Base-by-base conservation (phyloP, 805 yeast genomes). In the Priceomyces carsonii region DNA sequence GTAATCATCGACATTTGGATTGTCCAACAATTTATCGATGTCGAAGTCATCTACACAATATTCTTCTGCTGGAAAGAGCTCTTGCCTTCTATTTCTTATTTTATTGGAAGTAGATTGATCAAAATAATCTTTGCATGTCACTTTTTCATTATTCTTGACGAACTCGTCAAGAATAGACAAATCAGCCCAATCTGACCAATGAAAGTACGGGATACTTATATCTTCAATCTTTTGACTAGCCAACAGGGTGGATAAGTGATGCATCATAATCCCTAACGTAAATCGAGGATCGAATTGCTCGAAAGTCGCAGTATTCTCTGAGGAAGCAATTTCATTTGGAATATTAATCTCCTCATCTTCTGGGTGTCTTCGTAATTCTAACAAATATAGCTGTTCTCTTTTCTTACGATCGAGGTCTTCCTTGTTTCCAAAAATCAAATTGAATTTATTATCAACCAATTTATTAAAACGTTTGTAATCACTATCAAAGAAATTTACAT, bases 121-220 rank as follows among this genome's bases (percentile, higher is more conserved):
- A 26, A 57, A 49, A 21, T 35, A 23, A 4, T 28, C 26, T 2
- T 36, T 18, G 39, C 67, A 61, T 2, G 26, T 24, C 2, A 12
- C 21, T 39, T 57, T 57, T 1, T 43, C 31, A 1, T 41, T 38
- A 8, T 21, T 21, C 6, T 48, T 34, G 19, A 40, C 34, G 36
- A 48, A 38, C 8, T 40, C 30, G 29, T 59, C 42, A 8, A 62
- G 38, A 6, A 21, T 8, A 3, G 61, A 41, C 33, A 58, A 39
- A 33, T 60, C 61, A 6, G 39, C 39, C 42, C 50, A 61, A 41
- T 62, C 68, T n/a, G 49, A 46, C 66, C 66, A 62, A 40, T 61
- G 63, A 38, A 62, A 62, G 34, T 35, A 44, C 1, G 63, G 52
- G 9, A 54, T 14, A 7, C 27, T 32, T 13, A 50, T 14, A 9